A percentile compares a stretch with the other conserved stretches of the same genome.
Conservation (phyloP, 2,329 filamentous ascomycete genomes). For the Karstenula rhodostoma region DNA sequence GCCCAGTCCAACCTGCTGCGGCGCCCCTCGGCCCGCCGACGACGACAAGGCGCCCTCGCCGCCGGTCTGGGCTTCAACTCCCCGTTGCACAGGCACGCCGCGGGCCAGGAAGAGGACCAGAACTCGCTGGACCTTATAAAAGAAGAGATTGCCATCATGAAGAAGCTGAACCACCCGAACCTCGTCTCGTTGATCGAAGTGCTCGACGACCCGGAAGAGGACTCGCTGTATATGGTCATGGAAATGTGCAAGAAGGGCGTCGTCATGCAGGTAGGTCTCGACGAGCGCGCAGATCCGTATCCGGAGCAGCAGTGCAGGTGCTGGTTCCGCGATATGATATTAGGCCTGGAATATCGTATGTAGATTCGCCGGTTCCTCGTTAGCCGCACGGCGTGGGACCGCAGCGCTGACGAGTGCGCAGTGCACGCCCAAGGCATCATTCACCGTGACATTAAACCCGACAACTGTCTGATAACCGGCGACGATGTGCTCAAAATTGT, state of each 20-base stretch:
- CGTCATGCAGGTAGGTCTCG: constrained; percentile 93
- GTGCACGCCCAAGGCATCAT: constrained; percentile 94
- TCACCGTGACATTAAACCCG: constrained; percentile 96
- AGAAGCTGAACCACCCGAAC: constrained; percentile 94
- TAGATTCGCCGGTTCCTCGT: constrained; percentile 28
- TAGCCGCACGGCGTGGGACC: not conserved
- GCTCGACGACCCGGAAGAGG: constrained; percentile 91
- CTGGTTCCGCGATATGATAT: constrained; percentile 94
- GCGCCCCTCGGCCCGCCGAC: constrained; percentile 62
- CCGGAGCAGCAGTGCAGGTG: constrained; percentile 80
- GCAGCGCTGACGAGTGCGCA: constrained; percentile 48
- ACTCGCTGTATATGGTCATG: constrained; percentile 97
- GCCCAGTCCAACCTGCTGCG: constrained; percentile 88
- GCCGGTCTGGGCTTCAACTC: constrained; percentile 67
- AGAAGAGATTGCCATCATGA: constrained; percentile 98
- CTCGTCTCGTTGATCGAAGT: constrained; percentile 94
- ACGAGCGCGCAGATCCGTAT: constrained; percentile 83
- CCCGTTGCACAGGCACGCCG: constrained; percentile 68
- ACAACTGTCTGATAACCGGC: constrained; percentile 88
- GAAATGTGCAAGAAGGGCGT: constrained; percentile 99
- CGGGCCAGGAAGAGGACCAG: constrained; percentile 61
- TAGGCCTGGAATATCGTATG: constrained; percentile 91
- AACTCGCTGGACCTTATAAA: constrained; percentile 86
- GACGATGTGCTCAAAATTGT: constrained; percentile 97
- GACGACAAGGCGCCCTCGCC: constrained; percentile 61